Evolutionary conservation across 2,329 filamentous ascomycete genomes (phyloP).

Genomic region (Lachnellula suecica): DNA sequence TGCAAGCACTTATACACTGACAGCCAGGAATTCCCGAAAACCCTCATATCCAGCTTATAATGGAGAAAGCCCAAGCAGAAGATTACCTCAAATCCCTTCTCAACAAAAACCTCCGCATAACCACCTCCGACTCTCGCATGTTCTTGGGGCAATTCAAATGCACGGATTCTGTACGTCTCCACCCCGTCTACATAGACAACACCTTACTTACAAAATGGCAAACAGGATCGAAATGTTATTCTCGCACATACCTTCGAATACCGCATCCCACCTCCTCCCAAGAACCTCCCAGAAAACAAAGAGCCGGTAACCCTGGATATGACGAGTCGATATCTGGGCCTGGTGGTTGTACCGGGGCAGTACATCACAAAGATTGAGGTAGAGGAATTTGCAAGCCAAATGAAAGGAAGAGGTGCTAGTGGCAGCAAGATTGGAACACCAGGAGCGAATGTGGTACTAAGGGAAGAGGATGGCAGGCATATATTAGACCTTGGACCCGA

Average conservation of each 20-base stretch:
- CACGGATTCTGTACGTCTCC: constrained; percentile 74
- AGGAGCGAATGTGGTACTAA: neutral
- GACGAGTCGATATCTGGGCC: constrained; percentile 81
- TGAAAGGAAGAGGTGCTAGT: constrained; percentile 7
- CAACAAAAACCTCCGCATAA: constrained; percentile 75
- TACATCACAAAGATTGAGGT: constrained; percentile 87
- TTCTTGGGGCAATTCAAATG: constrained; percentile 93
- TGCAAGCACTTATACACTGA: neutral
- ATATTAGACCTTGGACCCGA: too few relatives aligned
- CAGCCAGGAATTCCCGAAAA: neutral
- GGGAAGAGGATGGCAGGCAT: neutral
- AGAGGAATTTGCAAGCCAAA: constrained; percentile 65
- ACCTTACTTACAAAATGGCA: constrained; percentile 2
- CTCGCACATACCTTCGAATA: constrained; percentile 88
- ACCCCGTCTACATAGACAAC: neutral
- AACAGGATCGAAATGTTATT: constrained; percentile 83
- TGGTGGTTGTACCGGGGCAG: constrained; percentile 85
- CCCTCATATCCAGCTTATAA: constrained; percentile 1
- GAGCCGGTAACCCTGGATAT: constrained; percentile 63
- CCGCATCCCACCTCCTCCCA: constrained; percentile 63
- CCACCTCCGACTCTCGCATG: constrained; percentile 79
- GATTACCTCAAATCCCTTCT: constrained; percentile 65
- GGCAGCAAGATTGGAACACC: neutral
- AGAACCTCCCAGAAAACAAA: constrained; percentile 34
- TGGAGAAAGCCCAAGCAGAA: constrained; percentile 48